Evolutionary conservation across 139 green algal genomes (phyloP).

Genomic region (Picochlorum sp.): DNA sequence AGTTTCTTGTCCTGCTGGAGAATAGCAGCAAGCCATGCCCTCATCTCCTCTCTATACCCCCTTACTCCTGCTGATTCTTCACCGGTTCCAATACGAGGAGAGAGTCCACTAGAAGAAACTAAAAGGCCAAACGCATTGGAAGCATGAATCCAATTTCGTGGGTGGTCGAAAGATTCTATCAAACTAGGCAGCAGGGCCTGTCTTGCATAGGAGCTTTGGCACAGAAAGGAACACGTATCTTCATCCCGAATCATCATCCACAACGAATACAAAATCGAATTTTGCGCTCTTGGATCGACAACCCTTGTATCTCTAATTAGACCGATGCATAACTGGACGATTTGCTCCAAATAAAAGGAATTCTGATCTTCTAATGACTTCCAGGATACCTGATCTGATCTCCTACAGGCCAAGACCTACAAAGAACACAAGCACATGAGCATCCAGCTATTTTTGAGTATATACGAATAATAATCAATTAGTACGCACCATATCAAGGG

Average conservation of each 20-base stretch:
- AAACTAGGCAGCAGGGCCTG: conserved; percentile 40
- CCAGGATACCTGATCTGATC: neutral
- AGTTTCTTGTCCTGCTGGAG: conserved; percentile 16
- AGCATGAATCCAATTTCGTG: conserved; percentile 11
- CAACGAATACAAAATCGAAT: too few relatives aligned
- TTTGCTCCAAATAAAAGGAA: neutral
- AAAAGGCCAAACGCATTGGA: conserved; percentile 14
- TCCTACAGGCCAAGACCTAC: neutral
- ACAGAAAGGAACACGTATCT: conserved; percentile 24
- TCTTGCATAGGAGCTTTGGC: conserved; percentile 37
- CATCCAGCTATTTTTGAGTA: too few relatives aligned
- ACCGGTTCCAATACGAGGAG: neutral
- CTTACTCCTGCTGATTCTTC: conserved; percentile 3
- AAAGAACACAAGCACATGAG: neutral
- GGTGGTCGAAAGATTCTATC: conserved; percentile 44
- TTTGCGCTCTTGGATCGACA: too few relatives aligned
- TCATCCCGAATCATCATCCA: neutral
- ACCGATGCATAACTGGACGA: neutral
- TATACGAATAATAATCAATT: too few relatives aligned
- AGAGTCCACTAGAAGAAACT: neutral
- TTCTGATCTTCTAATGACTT: neutral
- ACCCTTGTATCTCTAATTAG: neutral
- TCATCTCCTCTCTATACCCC: neutral
- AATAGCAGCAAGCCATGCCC: conserved; percentile 1
- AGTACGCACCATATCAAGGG: conserved; percentile 52